Conservation (phyloP, 208 protist genomes). For the Herpetomonas muscarum region DNA sequence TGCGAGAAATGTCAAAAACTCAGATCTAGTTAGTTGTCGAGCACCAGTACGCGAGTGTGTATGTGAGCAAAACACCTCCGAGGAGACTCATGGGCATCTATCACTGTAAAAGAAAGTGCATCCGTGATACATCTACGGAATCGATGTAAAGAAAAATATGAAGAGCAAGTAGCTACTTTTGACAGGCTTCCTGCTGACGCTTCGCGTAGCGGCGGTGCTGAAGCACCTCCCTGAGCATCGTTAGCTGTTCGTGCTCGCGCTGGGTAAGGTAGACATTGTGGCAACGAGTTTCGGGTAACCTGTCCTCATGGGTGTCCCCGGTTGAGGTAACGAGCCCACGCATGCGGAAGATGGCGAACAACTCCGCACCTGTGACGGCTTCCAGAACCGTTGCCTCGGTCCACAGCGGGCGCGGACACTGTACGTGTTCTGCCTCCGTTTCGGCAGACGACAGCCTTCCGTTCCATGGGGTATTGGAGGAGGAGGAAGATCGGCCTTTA, state of each 20-base stretch:
- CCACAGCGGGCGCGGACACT: constrained; percentile 21
- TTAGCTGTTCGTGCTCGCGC: constrained; percentile 58
- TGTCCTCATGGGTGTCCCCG: constrained; percentile 53
- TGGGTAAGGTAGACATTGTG: constrained; percentile 65
- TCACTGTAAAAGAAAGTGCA: no score
- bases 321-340: constrained; percentile 68
- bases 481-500: background rate
- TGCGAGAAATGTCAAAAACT: no score
- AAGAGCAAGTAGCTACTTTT: constrained; percentile 21
- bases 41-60: no score
- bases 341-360: constrained; percentile 72
- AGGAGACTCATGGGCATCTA: no score
- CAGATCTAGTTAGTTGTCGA: no score
- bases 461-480: background rate
- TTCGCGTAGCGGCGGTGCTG: constrained; percentile 6
- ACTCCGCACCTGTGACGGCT: constrained; percentile 58
- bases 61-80: no score
- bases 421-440: background rate
- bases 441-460: background rate
- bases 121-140: no score
- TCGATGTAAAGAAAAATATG: no score
- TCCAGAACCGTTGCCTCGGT: constrained; percentile 40
- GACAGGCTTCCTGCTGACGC: constrained; percentile 5
- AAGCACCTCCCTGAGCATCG: constrained; percentile 43
- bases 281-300: constrained; percentile 32